A percentile compares a stretch with the other conserved stretches of the same genome.
These are phyloP conservation scores for Kodamaea jinghongensis DNA, from an alignment of 805 yeast species.

Conservation along the genomic window DNA sequence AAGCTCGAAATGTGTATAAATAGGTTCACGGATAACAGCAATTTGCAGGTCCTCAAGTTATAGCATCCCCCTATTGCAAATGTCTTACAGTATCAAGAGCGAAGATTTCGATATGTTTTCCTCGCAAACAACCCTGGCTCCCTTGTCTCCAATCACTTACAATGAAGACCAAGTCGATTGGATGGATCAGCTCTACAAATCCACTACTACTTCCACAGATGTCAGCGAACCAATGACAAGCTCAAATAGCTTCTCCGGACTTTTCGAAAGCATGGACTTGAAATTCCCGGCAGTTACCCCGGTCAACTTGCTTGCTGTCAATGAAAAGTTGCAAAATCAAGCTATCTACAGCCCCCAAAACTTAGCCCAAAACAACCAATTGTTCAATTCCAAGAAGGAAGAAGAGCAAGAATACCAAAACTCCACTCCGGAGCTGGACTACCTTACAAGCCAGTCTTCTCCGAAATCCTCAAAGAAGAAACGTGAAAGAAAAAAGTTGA, in stretches of 20 bases:
- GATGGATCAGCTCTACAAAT: conserved; percentile 4
- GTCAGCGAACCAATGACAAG: conserved; percentile 6
- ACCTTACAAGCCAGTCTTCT: neutral
- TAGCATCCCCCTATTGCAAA: too few species aligned
- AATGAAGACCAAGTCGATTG: conserved; percentile 2
- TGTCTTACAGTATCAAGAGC: conserved; percentile 1
- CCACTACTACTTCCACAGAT: conserved; percentile 1
- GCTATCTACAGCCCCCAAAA: too few species aligned
- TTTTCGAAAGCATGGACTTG: conserved; percentile 7
- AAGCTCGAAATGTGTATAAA: neutral
- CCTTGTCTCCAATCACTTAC: conserved; percentile 5
- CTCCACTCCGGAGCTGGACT: neutral
- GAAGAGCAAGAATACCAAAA: neutral
- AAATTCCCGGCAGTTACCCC: conserved; percentile 1
- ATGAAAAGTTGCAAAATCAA: neutral
- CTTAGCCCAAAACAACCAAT: neutral
- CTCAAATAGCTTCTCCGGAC: conserved; percentile 6
- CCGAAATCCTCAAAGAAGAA: conserved; percentile 31
- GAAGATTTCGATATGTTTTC: conserved; percentile 6
- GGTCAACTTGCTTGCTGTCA: conserved; percentile 5
- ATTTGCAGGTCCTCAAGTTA: too few species aligned
- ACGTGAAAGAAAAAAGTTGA: conserved; percentile 52
- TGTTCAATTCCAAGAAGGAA: neutral
- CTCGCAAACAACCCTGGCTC: conserved; percentile 6
- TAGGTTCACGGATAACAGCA: too few species aligned